These are phyloP conservation scores for Tricholoma flavovirens DNA, from an alignment of 768 basidiomycete genomes.

Conservation along the genomic window DNA sequence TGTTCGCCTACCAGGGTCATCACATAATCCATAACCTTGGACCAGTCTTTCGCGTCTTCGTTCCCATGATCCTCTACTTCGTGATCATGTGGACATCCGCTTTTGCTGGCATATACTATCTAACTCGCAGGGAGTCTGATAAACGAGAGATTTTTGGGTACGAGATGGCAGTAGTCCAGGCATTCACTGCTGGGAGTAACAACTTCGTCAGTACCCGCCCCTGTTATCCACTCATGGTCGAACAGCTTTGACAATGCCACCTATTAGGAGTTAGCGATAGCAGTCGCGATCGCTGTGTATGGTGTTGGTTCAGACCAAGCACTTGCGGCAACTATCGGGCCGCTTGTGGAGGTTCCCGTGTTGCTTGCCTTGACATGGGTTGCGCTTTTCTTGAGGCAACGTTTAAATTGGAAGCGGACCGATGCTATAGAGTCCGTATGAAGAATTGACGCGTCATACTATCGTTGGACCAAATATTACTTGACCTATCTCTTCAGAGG, in stretches of 20 bases:
- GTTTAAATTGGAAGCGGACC: slow-evolving; percentile 32
- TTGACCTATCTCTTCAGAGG: too few species aligned
- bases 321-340: slow-evolving; percentile 75
- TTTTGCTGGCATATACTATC: slow-evolving; percentile 50
- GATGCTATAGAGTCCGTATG: not conserved
- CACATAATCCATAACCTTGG: slow-evolving; percentile 71
- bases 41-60: slow-evolving; percentile 73
- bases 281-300: slow-evolving; percentile 72
- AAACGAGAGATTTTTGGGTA: slow-evolving; percentile 38
- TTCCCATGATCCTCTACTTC: slow-evolving; percentile 79
- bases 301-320: slow-evolving; percentile 76
- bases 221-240: not conserved
- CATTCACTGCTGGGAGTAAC: slow-evolving; percentile 76
- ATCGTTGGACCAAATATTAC: too few species aligned
- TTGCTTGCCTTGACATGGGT: slow-evolving; percentile 65
- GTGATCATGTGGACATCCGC: slow-evolving; percentile 66
- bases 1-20: slow-evolving; percentile 67
- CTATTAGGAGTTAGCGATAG: slow-evolving; percentile 71
- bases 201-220: slow-evolving; percentile 51
- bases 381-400: slow-evolving; percentile 40
- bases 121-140: slow-evolving; percentile 29
- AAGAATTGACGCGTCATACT: not conserved
- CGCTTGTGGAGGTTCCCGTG: slow-evolving; percentile 77
- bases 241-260: not conserved
- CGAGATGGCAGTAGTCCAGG: slow-evolving; percentile 69